These are phyloP conservation scores for Hygrophoropsis aurantiaca DNA, from an alignment of 768 basidiomycete genomes.

Conservation along the genomic window DNA sequence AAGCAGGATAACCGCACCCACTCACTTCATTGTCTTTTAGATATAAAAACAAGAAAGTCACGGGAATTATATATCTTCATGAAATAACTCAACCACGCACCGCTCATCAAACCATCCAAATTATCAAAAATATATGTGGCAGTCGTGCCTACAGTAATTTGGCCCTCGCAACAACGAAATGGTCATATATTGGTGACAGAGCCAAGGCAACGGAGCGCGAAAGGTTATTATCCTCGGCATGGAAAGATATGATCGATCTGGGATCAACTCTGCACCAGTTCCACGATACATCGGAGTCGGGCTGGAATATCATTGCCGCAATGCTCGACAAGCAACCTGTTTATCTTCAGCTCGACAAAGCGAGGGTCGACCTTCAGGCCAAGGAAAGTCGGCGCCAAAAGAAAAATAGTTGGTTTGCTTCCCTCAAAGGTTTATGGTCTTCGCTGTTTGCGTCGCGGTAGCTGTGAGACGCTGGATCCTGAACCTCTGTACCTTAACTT, in stretches of 20 bases:
- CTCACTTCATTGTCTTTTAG: slow-evolving; percentile 11
- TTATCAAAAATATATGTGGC: slow-evolving; percentile 25
- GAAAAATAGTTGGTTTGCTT: too few species aligned
- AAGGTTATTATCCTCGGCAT: slow-evolving; percentile 12
- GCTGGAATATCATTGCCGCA: slow-evolving; percentile 6
- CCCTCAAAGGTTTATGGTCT: too few species aligned
- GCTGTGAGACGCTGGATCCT: too few species aligned
- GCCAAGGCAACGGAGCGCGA: slow-evolving; percentile 25
- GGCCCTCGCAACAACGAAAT: slow-evolving; percentile 35
- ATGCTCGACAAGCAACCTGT: slow-evolving; percentile 1
- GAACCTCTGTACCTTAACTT: too few species aligned
- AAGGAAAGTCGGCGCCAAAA: too few species aligned
- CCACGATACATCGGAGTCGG: slow-evolving; percentile 7
- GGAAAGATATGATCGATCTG: slow-evolving; percentile 3
- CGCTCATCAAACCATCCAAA: slow-evolving; percentile 24
- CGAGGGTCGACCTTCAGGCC: too few species aligned
- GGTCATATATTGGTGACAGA: slow-evolving; percentile 22
- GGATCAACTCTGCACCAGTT: slow-evolving; percentile 12
- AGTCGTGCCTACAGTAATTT: slow-evolving; percentile 27
- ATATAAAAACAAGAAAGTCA: slow-evolving; percentile 22
- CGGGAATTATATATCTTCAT: slow-evolving; percentile 36
- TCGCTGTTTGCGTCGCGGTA: too few species aligned
- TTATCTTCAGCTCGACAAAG: too few species aligned
- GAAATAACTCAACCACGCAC: slow-evolving; percentile 31
- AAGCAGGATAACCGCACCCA: neutral